Percentiles rank a stretch among this genome's conserved stretches.
Conservation (phyloP, 2,329 filamentous ascomycete genomes). For the Penicillium sclerotigenum region DNA sequence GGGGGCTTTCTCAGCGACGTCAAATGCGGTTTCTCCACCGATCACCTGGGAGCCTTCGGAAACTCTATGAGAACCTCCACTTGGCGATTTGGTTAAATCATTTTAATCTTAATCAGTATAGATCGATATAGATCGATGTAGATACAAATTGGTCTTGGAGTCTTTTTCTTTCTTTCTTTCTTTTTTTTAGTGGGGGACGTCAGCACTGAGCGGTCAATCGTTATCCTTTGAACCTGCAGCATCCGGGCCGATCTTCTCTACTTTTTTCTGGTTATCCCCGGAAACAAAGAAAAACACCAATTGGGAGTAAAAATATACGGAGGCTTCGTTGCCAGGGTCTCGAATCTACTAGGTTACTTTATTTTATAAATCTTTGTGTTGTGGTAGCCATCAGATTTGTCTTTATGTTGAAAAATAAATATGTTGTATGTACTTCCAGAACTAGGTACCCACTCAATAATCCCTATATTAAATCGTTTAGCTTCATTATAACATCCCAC, state of each 20-base stretch:
- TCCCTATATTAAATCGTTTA: neutral
- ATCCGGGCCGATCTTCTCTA: conserved; percentile 1
- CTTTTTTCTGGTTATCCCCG: neutral
- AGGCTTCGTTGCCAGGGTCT: neutral
- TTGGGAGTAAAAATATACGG: neutral
- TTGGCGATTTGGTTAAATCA: conserved; percentile 1
- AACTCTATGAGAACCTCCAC: conserved; percentile 23
- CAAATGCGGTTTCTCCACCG: conserved; percentile 36
- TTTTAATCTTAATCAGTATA: neutral
- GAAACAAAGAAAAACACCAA: neutral
- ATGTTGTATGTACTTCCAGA: neutral
- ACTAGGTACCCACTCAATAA: neutral
- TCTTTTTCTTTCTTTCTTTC: neutral
- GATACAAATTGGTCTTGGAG: neutral
- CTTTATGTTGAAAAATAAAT: neutral
- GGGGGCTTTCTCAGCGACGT: conserved; percentile 33
- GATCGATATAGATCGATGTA: neutral
- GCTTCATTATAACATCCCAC: neutral
- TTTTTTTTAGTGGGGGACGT: neutral
- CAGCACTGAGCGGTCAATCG: conserved; percentile 10
- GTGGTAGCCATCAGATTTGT: neutral
- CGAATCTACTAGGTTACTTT: neutral
- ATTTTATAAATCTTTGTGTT: neutral
- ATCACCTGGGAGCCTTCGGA: conserved; percentile 28
- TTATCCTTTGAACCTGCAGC: conserved; percentile 8